phyloP scores from a whole-genome alignment of 257 asterid genomes.

The Nicotiana obtusifolia region DNA sequence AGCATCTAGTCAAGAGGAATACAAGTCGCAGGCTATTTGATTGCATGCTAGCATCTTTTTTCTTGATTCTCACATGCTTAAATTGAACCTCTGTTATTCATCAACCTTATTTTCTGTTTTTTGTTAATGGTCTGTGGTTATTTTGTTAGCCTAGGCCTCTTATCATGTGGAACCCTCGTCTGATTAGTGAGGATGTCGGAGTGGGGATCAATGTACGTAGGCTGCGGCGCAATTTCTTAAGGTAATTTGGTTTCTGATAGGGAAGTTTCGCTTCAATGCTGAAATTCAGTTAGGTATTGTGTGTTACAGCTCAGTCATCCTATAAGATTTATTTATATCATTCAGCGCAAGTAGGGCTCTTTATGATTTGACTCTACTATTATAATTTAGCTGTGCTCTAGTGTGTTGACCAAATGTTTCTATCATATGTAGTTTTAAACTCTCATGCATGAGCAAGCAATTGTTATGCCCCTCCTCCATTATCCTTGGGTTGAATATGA shows the following conservation, averaged over 20 bases:
- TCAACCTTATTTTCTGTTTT: neutral
- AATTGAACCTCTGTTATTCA: neutral
- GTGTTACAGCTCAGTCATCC: neutral
- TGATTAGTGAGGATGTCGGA: slow-evolving; percentile 93
- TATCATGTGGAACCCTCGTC: slow-evolving; percentile 99
- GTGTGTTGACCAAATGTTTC: neutral
- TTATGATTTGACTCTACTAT: neutral
- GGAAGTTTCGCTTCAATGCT: neutral
- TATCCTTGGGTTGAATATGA: neutral
- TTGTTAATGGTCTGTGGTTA: slow-evolving; percentile 25
- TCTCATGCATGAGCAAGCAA: neutral
- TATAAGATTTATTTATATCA: neutral
- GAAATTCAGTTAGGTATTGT: neutral
- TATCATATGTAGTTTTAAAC: neutral
- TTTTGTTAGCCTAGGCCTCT: slow-evolving; percentile 94
- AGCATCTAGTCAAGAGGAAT: neutral
- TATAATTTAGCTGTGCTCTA: neutral
- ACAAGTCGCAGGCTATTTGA: neutral
- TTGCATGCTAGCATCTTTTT: neutral
- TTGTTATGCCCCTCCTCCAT: neutral
- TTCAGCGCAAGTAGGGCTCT: neutral
- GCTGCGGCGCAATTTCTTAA: slow-evolving; percentile 61
- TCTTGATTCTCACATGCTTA: neutral
- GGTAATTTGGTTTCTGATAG: slow-evolving; percentile 34
- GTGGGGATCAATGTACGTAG: slow-evolving; percentile 87